phyloP scores from a whole-genome alignment of 352 stramenopile species.

The Phytopythium boreale region DNA sequence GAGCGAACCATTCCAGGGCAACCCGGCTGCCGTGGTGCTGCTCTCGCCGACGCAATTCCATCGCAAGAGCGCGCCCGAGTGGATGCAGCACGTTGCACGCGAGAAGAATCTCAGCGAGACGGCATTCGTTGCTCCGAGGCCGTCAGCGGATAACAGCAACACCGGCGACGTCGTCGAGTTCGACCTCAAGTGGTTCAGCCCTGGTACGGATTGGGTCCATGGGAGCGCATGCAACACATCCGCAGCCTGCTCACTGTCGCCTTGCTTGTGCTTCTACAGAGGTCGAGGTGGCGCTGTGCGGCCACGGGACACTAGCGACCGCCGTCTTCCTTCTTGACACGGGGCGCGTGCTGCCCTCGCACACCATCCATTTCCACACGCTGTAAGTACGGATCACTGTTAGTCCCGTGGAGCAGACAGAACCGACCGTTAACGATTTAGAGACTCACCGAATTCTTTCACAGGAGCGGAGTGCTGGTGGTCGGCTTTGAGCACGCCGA shows the following conservation, averaged over 20 bases:
- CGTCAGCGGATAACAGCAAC: constrained; percentile 1
- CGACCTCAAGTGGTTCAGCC: constrained; percentile 64
- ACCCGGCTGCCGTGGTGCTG: constrained; percentile 90
- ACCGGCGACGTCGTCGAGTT: constrained; percentile 22
- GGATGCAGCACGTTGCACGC: constrained; percentile 77
- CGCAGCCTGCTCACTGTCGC: constrained; percentile 4
- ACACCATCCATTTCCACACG: constrained; percentile 73
- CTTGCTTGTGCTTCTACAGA: not conserved
- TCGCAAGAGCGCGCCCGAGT: constrained; percentile 19
- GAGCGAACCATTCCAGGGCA: constrained; percentile 70
- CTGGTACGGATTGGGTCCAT: constrained; percentile 21
- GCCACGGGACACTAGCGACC: constrained; percentile 89
- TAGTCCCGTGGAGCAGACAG: not conserved
- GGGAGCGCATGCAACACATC: not conserved
- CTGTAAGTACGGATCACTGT: constrained; percentile 24
- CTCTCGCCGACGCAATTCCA: constrained; percentile 30
- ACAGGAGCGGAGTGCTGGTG: constrained; percentile 45
- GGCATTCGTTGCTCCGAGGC: constrained; percentile 67
- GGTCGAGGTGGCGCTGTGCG: constrained; percentile 87
- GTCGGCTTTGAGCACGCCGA: constrained; percentile 23
- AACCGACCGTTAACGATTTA: not conserved
- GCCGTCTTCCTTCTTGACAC: constrained; percentile 75
- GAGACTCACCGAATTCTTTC: not conserved
- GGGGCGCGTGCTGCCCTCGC: constrained; percentile 23
- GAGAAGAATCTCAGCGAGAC: constrained; percentile 94